Conservation (phyloP, 495 filamentous ascomycete species). For the Corynascus novoguineensis region DNA sequence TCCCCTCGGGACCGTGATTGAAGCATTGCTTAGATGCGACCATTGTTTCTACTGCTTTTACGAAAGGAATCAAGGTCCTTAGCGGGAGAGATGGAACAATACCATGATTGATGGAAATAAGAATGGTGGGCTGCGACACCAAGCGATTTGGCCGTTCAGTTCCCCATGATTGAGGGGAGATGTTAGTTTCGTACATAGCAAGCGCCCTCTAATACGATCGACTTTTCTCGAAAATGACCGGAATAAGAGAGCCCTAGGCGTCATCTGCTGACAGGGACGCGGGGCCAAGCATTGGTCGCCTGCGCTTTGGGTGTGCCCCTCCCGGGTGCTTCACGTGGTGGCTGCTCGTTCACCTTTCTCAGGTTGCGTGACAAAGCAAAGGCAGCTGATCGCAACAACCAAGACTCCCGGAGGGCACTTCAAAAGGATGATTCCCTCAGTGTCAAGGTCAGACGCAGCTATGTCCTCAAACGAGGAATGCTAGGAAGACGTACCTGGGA, state of each 20-base stretch:
- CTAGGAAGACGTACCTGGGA: neutral
- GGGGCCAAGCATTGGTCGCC: constrained; percentile 6
- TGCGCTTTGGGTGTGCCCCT: neutral
- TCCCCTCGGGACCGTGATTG: neutral
- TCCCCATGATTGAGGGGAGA: too few relatives aligned
- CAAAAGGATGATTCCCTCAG: neutral
- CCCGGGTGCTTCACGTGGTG: neutral
- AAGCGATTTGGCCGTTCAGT: too few relatives aligned
- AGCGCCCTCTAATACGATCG: too few relatives aligned
- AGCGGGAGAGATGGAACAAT: too few relatives aligned
- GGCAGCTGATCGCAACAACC: neutral
- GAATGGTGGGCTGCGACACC: too few relatives aligned
- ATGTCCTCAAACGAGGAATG: neutral
- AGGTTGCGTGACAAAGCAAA: neutral
- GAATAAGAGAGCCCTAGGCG: neutral
- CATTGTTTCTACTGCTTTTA: too few relatives aligned
- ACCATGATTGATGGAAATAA: too few relatives aligned
- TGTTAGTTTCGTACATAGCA: too few relatives aligned
- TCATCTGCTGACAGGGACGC: constrained; percentile 5
- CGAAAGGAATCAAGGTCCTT: too few relatives aligned
- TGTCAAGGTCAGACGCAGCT: neutral
- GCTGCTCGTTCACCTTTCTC: neutral
- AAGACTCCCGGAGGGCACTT: neutral
- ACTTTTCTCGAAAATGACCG: neutral
- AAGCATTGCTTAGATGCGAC: neutral